Evolutionary conservation across 2,329 filamentous ascomycete species (phyloP), one percentile per base, ranked within the genome.

Genomic region (Xylariales sp.): DNA sequence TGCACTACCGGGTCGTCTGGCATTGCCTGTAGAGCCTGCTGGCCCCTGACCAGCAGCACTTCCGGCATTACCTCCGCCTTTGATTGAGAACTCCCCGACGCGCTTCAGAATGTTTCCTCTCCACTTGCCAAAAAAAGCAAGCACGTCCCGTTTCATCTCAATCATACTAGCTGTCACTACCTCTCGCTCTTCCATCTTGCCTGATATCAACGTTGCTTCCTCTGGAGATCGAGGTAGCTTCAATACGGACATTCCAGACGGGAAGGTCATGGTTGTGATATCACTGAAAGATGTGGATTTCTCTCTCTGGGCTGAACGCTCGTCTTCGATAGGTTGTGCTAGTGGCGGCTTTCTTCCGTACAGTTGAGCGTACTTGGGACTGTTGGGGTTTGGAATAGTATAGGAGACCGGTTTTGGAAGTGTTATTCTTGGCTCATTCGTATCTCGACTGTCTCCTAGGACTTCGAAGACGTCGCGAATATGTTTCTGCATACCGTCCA

Each of bases 71-170:
- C 55, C 40, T 46, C 54, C 38, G 41, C 74, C 70, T 37, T 65
- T 70, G 44, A 76, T 68, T 29, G 74, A 71, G 14, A 89, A 72
- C 24, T 93, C 83, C 14, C 80, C 77, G 17, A 95, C 67, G 12
- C 89, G 77, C 40, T 78, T 72, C 28, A 87, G 66, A 8, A 95
- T 76, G 11, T 70, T 69, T 5, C 78, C 72, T 51, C 87, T 78
- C 91, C 91, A 97, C 46, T 88, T 83, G 41, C 85, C 80, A 55
- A 91, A 95, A 55, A 83, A 81, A 6, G 72, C 65, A 5, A 94
- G 57, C 2, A 81, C 74, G 38, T 84, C 81, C 45, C 76, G 79
- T 64, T 81, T 89, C 50, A 89, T 62, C 50, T 87, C 82, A 40
- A 72, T 64, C 44, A 83, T 70, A 30, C 51, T 55, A 10, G 43